These are phyloP conservation scores for Candida boleticola DNA, from an alignment of 805 yeast genomes.

Conservation along the genomic window DNA sequence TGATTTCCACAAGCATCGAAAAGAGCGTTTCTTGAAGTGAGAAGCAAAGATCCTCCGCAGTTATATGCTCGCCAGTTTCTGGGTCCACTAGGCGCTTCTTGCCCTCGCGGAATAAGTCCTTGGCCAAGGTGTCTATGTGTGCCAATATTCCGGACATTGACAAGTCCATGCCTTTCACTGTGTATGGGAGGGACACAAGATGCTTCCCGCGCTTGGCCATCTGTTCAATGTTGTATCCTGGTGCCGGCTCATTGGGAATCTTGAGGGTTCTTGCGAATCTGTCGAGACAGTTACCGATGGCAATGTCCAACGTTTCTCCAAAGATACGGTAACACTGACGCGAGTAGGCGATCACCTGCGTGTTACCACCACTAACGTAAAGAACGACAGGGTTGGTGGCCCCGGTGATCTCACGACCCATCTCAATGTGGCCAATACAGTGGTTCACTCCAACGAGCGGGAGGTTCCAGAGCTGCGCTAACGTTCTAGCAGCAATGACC, in stretches of 20 bases:
- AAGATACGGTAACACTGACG: slow-evolving; percentile 93
- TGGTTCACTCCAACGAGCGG: slow-evolving; percentile 96
- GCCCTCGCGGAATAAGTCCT: slow-evolving; percentile 54
- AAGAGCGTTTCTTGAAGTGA: slow-evolving; percentile 90
- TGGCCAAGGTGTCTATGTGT: slow-evolving; percentile 75
- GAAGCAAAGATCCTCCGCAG: slow-evolving; percentile 86
- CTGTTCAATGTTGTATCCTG: slow-evolving; percentile 96
- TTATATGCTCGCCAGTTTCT: slow-evolving; percentile 51
- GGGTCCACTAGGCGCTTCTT: slow-evolving; percentile 38
- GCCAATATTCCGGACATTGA: slow-evolving; percentile 96
- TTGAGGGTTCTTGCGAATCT: slow-evolving; percentile 88
- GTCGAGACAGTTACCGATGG: slow-evolving; percentile 95
- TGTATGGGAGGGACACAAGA: slow-evolving; percentile 81
- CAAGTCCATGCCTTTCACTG: slow-evolving; percentile 98
- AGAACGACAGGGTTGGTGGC: slow-evolving; percentile 96
- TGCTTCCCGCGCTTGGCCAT: slow-evolving; percentile 70
- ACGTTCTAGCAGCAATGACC: slow-evolving; percentile 86
- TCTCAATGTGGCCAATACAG: slow-evolving; percentile 97
- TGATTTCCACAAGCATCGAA: slow-evolving; percentile 96
- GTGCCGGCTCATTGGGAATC: slow-evolving; percentile 92
- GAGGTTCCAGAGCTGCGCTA: slow-evolving; percentile 72
- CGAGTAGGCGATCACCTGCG: slow-evolving; percentile 96
- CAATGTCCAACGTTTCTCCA: slow-evolving; percentile 98
- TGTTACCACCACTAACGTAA: slow-evolving; percentile 97
- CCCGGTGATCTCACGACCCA: slow-evolving; percentile 99